Conservation (phyloP, 2,329 filamentous ascomycete species). For the Hawksworthiomyces lignivorus region DNA sequence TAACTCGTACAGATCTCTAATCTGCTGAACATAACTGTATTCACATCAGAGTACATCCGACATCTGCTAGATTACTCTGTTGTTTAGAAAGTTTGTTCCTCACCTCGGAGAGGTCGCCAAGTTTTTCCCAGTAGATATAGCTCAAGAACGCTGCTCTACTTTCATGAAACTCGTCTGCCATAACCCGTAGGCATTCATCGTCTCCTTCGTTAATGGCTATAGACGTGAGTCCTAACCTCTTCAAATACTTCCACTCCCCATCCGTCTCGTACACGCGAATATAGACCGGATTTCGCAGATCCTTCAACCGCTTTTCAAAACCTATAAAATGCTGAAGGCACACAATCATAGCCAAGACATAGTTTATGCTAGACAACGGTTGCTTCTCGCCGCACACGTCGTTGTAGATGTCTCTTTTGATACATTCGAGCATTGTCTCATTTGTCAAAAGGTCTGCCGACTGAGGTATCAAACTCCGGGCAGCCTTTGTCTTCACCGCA, state of each 20-base stretch:
- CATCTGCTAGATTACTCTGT: no score
- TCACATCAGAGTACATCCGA: no score
- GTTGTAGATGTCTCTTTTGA: constrained; percentile 17
- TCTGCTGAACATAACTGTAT: no score
- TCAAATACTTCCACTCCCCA: neutral
- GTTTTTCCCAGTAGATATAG: constrained; percentile 25
- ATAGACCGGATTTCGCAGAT: constrained; percentile 21
- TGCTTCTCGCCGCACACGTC: constrained; percentile 21
- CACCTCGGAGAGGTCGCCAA: no score
- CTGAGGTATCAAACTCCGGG: no score
- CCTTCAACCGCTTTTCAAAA: constrained; percentile 23
- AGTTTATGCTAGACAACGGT: constrained; percentile 28
- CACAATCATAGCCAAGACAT: constrained; percentile 19
- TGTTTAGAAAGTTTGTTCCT: no score
- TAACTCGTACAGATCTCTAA: no score
- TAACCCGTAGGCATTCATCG: constrained; percentile 24
- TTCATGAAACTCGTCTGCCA: constrained; percentile 20
- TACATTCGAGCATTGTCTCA: neutral
- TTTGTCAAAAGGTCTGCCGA: neutral
- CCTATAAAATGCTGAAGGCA: constrained; percentile 19
- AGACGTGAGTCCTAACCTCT: constrained; percentile 8
- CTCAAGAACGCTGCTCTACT: constrained; percentile 19
- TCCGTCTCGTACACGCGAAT: constrained; percentile 21
- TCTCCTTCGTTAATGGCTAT: constrained; percentile 20
- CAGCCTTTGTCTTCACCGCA: neutral